These are phyloP conservation scores for Penicillium antarcticum DNA, from an alignment of 495 filamentous ascomycete genomes.

Conservation along the genomic window DNA sequence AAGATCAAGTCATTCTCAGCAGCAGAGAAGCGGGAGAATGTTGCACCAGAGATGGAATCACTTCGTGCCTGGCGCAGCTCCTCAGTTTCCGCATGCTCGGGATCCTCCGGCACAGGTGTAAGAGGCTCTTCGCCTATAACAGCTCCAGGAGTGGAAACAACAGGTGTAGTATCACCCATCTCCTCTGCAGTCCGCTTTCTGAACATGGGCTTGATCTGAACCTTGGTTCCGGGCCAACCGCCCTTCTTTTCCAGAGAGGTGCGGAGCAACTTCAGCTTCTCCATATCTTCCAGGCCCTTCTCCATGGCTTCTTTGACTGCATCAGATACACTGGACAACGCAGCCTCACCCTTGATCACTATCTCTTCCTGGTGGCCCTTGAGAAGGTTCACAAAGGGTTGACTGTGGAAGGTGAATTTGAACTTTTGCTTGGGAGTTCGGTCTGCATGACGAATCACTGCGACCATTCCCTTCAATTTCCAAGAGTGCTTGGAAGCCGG, in stretches of 20 bases:
- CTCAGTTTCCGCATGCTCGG: slow-evolving; percentile 17
- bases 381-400: slow-evolving; percentile 90
- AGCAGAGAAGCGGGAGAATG: slow-evolving; percentile 84
- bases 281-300: slow-evolving; percentile 75
- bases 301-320: slow-evolving; percentile 77
- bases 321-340: slow-evolving; percentile 81
- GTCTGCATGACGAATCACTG: slow-evolving; percentile 93
- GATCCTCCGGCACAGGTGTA: slow-evolving; percentile 18
- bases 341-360: slow-evolving; percentile 85
- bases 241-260: slow-evolving; percentile 90
- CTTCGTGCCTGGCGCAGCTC: slow-evolving; percentile 52
- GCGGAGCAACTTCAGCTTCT: slow-evolving; percentile 78
- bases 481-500: slow-evolving; percentile 92
- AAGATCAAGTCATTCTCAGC: slow-evolving; percentile 84
- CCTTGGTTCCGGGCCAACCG: slow-evolving; percentile 91
- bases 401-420: slow-evolving; percentile 97
- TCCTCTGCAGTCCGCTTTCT: slow-evolving; percentile 70
- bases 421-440: slow-evolving; percentile 98
- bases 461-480: slow-evolving; percentile 98
- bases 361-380: slow-evolving; percentile 96
- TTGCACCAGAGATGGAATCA: slow-evolving; percentile 81
- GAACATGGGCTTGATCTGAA: slow-evolving; percentile 99
- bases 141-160: not conserved
- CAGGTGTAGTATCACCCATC: slow-evolving; percentile 19
- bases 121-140: slow-evolving; percentile 15